These are phyloP conservation scores for Lodderomyces beijingensis DNA, from an alignment of 1,139 yeast genomes.

Conservation along the genomic window DNA sequence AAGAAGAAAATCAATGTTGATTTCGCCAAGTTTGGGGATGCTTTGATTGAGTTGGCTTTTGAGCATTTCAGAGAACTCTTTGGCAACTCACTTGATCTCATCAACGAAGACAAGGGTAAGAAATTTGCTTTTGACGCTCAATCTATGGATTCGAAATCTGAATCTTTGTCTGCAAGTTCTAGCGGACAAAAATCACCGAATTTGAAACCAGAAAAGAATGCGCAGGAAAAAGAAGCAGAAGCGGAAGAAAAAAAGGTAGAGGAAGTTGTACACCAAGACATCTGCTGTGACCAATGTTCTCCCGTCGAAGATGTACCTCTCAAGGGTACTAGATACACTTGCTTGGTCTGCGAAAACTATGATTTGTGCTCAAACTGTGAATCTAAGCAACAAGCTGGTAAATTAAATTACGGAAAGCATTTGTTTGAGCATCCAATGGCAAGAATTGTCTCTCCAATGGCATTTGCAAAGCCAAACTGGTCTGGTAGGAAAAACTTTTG, in stretches of 20 bases:
- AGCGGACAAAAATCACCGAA: not conserved
- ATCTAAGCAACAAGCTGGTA: conserved; percentile 14
- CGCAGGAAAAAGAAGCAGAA: not conserved
- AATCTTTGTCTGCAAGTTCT: conserved; percentile 1
- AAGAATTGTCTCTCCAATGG: conserved; percentile 22
- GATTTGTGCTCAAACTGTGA: conserved; percentile 57
- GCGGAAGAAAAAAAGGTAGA: not conserved
- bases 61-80: conserved; percentile 22
- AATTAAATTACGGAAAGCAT: conserved; percentile 20
- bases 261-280: conserved; percentile 17
- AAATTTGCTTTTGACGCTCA: not conserved
- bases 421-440: conserved; percentile 28
- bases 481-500: not conserved
- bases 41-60: conserved; percentile 21
- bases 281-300: conserved; percentile 42
- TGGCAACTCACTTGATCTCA: conserved; percentile 1
- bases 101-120: not conserved
- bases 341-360: conserved; percentile 51
- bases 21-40: conserved; percentile 21
- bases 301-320: conserved; percentile 30
- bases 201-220: not conserved
- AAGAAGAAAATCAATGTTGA: conserved; percentile 11
- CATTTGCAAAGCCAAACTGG: conserved; percentile 2
- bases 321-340: conserved; percentile 49
- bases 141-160: conserved; percentile 1